Percentiles rank a stretch among this genome's conserved stretches.
phyloP scores from a whole-genome alignment of 1,139 yeast genomes.

The Candida glucosophila region DNA sequence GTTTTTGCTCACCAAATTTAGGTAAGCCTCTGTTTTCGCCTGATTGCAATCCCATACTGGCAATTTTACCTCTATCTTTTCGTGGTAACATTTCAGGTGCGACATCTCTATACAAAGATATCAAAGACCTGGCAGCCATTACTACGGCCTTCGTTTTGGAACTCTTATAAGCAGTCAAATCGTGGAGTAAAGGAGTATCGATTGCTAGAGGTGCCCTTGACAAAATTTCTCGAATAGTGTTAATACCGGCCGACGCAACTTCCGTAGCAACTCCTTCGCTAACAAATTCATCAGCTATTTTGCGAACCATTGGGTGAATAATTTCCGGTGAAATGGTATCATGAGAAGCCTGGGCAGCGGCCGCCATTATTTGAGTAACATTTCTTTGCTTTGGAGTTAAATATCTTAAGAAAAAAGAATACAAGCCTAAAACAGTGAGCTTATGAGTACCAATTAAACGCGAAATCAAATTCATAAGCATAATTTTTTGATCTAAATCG shows the following conservation, averaged over 20 bases:
- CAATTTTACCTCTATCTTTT: conserved; percentile 89
- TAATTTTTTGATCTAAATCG: conserved; percentile 80
- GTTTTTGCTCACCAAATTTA: conserved; percentile 64
- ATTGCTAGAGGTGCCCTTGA: conserved; percentile 92
- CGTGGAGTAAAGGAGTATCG: conserved; percentile 78
- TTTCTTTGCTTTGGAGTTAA: conserved; percentile 89
- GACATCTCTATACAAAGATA: conserved; percentile 79
- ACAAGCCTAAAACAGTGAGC: conserved; percentile 79
- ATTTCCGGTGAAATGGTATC: conserved; percentile 96
- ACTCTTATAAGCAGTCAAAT: conserved; percentile 81
- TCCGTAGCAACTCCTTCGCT: conserved; percentile 97
- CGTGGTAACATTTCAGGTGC: conserved; percentile 91
- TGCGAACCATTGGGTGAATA: conserved; percentile 68
- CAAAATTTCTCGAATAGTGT: conserved; percentile 86
- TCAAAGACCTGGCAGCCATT: conserved; percentile 90
- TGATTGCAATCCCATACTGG: conserved; percentile 68
- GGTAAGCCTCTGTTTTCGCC: conserved; percentile 41
- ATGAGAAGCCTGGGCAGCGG: conserved; percentile 93
- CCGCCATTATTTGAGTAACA: conserved; percentile 95
- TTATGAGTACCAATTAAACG: conserved; percentile 92
- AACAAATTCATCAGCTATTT: conserved; percentile 94
- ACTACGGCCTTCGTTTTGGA: conserved; percentile 89
- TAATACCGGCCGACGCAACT: conserved; percentile 96
- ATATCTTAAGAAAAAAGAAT: conserved; percentile 80
- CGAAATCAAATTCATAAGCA: conserved; percentile 78